phyloP scores from a whole-genome alignment of 139 green algal genomes.

The Volvox africanus region DNA sequence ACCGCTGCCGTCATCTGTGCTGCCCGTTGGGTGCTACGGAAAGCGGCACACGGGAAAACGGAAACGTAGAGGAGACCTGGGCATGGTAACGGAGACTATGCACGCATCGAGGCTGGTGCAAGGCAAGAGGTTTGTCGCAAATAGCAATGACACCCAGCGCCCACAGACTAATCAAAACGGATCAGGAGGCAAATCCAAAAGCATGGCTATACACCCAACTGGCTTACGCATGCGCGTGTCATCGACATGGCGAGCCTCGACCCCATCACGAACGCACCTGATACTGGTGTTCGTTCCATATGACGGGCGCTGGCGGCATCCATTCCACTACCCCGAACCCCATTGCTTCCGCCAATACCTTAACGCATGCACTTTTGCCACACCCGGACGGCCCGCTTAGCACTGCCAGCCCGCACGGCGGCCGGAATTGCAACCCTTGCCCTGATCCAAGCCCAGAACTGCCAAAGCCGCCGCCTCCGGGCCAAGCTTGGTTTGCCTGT shows the following conservation, averaged over 20 bases:
- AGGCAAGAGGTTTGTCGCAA: no score
- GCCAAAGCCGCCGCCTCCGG: not conserved
- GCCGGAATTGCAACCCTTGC: no score
- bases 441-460: not conserved
- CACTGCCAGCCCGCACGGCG: slow-evolving; percentile 20
- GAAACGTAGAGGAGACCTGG: no score
- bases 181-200: no score
- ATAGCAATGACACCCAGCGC: no score
- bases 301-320: slow-evolving; percentile 65
- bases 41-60: no score
- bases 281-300: slow-evolving; percentile 78
- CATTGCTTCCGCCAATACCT: slow-evolving; percentile 63
- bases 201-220: no score
- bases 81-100: no score
- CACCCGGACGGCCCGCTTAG: slow-evolving; percentile 76
- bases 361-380: slow-evolving; percentile 77
- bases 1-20: not conserved
- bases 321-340: slow-evolving; percentile 83
- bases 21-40: not conserved
- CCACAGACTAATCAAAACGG: no score
- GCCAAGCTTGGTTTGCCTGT: not conserved
- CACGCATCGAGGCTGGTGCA: no score
- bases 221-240: no score
- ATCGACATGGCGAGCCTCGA: no score
- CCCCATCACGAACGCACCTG: slow-evolving; percentile 12